These are phyloP conservation scores for Ichthyophthirius multifiliis DNA, from an alignment of 169 alveolate genomes.

Conservation along the genomic window DNA sequence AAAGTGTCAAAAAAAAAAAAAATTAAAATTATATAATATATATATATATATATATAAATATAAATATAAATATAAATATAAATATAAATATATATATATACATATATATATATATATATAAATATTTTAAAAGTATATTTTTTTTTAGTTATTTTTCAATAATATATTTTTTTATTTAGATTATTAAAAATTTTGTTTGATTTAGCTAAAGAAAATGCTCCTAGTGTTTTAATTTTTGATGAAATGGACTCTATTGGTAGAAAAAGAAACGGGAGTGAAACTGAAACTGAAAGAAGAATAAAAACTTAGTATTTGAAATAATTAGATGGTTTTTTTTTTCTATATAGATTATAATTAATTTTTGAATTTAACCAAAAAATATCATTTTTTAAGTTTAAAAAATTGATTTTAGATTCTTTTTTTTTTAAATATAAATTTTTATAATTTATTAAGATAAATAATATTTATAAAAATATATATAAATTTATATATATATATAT, in stretches of 20 bases:
- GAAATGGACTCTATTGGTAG: conserved; percentile 97
- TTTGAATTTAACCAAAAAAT: no score
- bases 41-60: no score
- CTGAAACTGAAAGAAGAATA: conserved; percentile 58
- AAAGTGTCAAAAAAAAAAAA: conserved; percentile 96
- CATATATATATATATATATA: no score
- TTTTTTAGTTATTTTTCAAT: background rate
- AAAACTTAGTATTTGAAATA: conserved; percentile 57
- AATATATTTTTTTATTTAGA: conserved; percentile 41
- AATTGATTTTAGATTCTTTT: no score
- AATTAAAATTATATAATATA: no score
- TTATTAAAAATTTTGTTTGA: conserved; percentile 84
- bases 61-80: no score
- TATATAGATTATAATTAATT: no score
- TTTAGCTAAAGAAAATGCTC: conserved; percentile 88
- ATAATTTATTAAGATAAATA: background rate
- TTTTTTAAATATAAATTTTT: no score
- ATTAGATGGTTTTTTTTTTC: conserved; percentile 51
- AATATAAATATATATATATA: no score
- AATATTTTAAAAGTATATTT: no score
- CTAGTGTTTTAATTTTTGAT: conserved; percentile 97
- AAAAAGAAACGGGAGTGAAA: conserved; percentile 50
- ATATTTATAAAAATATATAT: background rate
- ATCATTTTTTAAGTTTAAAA: no score
- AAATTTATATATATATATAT: no score